Base-by-base conservation (phyloP, 2,329 filamentous ascomycete genomes). In the Phialemonium atrogriseum region DNA sequence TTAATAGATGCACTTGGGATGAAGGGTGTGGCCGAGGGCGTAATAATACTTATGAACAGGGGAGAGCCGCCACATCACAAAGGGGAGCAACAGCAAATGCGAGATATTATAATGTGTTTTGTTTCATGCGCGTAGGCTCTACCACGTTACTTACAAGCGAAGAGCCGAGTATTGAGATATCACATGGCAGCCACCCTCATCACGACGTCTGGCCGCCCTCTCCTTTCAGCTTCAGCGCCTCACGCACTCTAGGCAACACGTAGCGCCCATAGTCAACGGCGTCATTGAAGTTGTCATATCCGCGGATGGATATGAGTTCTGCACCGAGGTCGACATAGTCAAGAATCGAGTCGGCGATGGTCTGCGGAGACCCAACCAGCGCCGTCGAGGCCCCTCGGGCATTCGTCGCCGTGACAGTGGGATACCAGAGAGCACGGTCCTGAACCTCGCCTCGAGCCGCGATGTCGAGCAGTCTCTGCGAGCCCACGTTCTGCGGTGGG, bases 361-460 rank as follows among this genome's bases (percentile, higher is more conserved):
- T 75, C 48, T 71, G 54, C 17, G 55, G 56, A 3, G 66, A 69
- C 3, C 71, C 71, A 0, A 76, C 71, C 24, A 76, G 51, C 1
- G 71, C 71, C 2, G 71, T 77, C 0, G 70, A 73, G 0, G 73
- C 73, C 1, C 73, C 73, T 2, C 69, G 58, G 1, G 73, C 73
- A 45, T 71, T 71, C 1, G 73, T 77, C 2, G 72, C 72, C 3
- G 70, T 74, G 5, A 77, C 73, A 0, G 73, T 77, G 1, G 72
- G 70, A 48, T 76, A 77, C 72, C 73, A 77, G n/a, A 77, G 51
- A 1, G 69, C 71, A 12, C 71, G 67, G 45, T 77, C 73, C 40
- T 77, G 73, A 2, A 77, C 66, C 43, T 76, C 71, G 1, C 68
- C 68, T 3, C 56, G 53, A 27, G 59, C 54, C 17, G 73, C 73